A percentile compares a stretch with the other conserved stretches of the same genome.
Evolutionary conservation across 78 protist species (phyloP).

Genomic region (Dictyostelium brefeldianum): DNA sequence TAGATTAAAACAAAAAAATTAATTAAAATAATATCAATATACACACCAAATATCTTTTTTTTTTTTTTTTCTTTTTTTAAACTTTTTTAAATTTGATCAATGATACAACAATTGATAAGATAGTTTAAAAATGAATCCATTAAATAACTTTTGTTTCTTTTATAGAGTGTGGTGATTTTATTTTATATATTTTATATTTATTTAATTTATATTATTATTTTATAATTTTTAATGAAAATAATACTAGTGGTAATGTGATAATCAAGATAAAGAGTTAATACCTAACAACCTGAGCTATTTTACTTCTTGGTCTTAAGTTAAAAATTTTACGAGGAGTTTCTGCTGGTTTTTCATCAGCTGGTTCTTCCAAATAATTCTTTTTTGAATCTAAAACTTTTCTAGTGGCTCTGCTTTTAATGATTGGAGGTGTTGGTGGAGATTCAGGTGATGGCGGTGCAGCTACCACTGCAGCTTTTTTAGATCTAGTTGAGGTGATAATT

Average conservation of each 20-base stretch:
- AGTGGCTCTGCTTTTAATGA: background rate
- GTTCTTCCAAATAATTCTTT: slow-evolving; percentile 9
- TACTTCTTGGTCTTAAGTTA: background rate
- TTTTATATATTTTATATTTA: too few species aligned
- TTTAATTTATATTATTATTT: too few species aligned
- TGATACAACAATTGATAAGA: too few species aligned
- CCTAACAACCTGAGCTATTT: background rate
- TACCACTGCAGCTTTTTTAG: background rate
- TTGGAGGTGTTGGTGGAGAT: background rate
- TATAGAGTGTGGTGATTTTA: too few species aligned
- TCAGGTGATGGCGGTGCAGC: background rate
- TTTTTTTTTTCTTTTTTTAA: too few species aligned
- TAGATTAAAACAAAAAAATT: slow-evolving; percentile 70
- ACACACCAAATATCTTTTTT: background rate
- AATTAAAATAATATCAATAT: background rate
- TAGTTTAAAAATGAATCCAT: too few species aligned
- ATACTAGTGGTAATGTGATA: too few species aligned
- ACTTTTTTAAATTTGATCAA: too few species aligned
- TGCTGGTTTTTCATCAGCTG: background rate
- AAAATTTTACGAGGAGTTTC: slow-evolving; percentile 20
- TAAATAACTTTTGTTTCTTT: too few species aligned
- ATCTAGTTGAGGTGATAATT: background rate
- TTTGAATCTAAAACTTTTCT: background rate
- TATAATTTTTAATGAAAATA: too few species aligned
- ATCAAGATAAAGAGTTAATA: too few species aligned